Base-by-base conservation (phyloP, 2,329 filamentous ascomycete genomes). In the Rhexocercosporidium sp. region DNA sequence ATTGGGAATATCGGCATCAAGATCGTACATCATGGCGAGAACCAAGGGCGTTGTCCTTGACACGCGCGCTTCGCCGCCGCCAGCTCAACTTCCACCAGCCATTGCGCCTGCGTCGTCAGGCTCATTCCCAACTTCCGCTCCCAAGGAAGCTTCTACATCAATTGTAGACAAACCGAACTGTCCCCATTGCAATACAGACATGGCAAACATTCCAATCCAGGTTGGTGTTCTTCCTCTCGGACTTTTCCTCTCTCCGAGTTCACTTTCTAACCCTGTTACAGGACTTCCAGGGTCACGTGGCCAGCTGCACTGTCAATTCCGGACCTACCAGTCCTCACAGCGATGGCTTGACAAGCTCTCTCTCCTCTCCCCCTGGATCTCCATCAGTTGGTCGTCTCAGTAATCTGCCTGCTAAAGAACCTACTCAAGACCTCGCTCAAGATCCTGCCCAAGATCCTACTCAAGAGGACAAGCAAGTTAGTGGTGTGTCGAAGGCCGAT, bases 251-350 rank as follows among this genome's bases (percentile, higher is more conserved):
- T 39, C 31, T 54, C 8, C 22, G 31, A 62, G 22, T 41, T 62
- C 60, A 53, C 54, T 67, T 68, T 66, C 74, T 66, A 75, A 57
- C 54, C 67, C 64, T 69, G 56, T 62, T 71, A 57, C 66, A 76
- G 75, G 69, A 75, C 61, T 75, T 72, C 66, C 60, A 66, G 7
- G 61, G 73, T 74, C 75, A 77, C 72, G 73, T 76, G 73, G 67
- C 68, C 22, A 64, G 63, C 59, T 76, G 74, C 65, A 68, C 70
- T 53, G 68, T 61, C 64, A 71, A 20, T 16, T 39, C 63, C 37
- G 4, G 27, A 25, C 22, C 31, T 18, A n/a, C 66, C 37, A 70
- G 69, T 53, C 64, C 62, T 41, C 69, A 65, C 47, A 70, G 68
- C 61, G 67, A 60, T 57, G 66, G 66, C 64, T 68, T 69, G 34